Evolutionary conservation across 306 rosid genomes (phyloP).

Genomic region (Trifolium fragiferum): DNA sequence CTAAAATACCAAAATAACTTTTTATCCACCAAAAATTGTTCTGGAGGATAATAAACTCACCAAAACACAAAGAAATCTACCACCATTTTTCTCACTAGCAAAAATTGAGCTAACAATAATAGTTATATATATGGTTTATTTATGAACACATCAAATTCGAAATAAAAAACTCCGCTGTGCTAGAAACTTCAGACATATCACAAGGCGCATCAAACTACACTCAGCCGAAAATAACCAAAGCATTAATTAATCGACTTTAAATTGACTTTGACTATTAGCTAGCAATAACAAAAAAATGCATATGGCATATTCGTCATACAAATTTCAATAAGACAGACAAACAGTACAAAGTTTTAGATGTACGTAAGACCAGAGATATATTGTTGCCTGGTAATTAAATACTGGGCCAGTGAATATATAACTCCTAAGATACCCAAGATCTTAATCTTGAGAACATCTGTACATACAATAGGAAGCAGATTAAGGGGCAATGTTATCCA

Average conservation of each 20-base stretch:
- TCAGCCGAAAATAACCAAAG: neutral
- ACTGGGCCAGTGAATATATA: constrained; percentile 89
- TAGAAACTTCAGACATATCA: constrained; percentile 8
- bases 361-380: constrained; percentile 90
- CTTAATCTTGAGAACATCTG: constrained; percentile 92
- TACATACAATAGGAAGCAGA: constrained; percentile 82
- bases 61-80: too few relatives aligned
- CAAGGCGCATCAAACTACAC: constrained; percentile 9
- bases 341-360: constrained; percentile 82
- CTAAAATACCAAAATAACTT: too few relatives aligned
- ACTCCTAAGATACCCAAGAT: constrained; percentile 94
- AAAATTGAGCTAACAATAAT: too few relatives aligned
- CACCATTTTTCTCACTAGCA: too few relatives aligned
- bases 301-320: constrained; percentile 46
- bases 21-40: too few relatives aligned
- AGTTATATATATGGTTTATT: too few relatives aligned
- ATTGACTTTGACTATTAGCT: neutral
- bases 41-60: too few relatives aligned
- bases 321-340: constrained; percentile 50
- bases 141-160: too few relatives aligned
- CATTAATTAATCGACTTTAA: neutral
- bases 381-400: constrained; percentile 93
- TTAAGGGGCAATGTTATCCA: constrained; percentile 91
- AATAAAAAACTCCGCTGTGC: too few relatives aligned
- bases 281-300: constrained; percentile 44